Evolutionary conservation across 2,329 filamentous ascomycete species (phyloP), one percentile per base, ranked within the genome.

Genomic region (Myriosclerotinia scirpicola): DNA sequence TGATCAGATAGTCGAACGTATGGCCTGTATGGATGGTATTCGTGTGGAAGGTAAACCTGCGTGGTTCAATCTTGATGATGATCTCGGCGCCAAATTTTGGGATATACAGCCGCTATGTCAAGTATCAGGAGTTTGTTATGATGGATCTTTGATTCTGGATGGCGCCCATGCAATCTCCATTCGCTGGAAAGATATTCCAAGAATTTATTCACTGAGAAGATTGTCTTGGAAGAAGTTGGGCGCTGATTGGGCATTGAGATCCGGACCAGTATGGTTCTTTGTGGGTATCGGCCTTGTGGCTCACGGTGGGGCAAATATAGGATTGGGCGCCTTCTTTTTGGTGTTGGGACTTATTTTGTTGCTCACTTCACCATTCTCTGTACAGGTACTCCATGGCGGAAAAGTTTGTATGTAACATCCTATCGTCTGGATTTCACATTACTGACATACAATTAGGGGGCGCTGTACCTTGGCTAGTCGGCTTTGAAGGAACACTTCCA

Each of bases 71-170:
- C 63, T 67, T 2, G 62, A 61, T 8, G 76, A 77, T 60, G 70
- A 71, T 53, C 74, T 72, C 15, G 68, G 68, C 6, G 73, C 73
- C 26, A 74, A 75, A 52, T 67, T 77, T 14, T 77, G 76, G 74
- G 75, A 77, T 60, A 73, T 77, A 20, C 67, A 76, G 22, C 76
- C 76, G 5, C 68, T 72, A 8, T 77, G 76, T 36, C 72, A 76
- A 59, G 71, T 77, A 1, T 75, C 75, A 1, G 76, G 75, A 20
- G 73, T 78, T 20, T 69, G 74, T 22, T 69, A 77, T 30, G 75
- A 77, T 42, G 67, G 71, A 2, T 70, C 74, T 11, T 69, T 78
- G 20, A 71, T 77, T 61, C 53, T 77, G 17, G 76, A 77, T 66
- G 71, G 73, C 1, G 72, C 71, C 40, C 72, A 72, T 15, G 76